Base-by-base conservation (phyloP, 1,284 basidiomycete genomes). In the Ceratobasidium sp. region DNA sequence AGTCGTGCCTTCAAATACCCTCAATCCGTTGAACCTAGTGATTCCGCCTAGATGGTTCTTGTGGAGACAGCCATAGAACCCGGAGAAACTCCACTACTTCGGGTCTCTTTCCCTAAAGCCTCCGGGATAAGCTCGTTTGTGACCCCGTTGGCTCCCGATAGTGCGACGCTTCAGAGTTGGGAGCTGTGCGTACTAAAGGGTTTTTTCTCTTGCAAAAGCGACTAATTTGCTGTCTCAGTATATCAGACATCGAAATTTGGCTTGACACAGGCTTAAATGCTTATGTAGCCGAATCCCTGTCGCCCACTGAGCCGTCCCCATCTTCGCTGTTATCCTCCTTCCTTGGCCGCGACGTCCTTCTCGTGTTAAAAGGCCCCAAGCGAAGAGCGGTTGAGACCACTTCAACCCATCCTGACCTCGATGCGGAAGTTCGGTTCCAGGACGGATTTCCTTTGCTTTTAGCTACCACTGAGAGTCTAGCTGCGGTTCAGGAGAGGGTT, bases 361-460 rank as follows among this genome's bases (percentile, higher is more conserved):
- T 93, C 53, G 83, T 89, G 53, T 86, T 86, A 82, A 92, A 92
- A 79, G 92, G 92, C 11, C 86, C 87, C 0, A 81, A 83, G 9
- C 83, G 84, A 31, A 88, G 91, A 9, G 76, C 76, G 0, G 86
- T 87, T 76, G 82, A 81, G 16, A 83, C 88, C 5, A 91, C 90
- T 0, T 53, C 76, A 5, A 82, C 83, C 13, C 89, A 88, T 78
- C 90, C 91, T 0, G 79, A 85, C 14, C 82, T 92, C 53, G 82
- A 86, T 41, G 87, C 86, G 16, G 75, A 61, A n/a, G 82, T 87
- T 5, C 81, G 85, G 74, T 93, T 88, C 80, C 91, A 92, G 80
- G 92, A 93, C 78, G 89, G 86, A 65, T 93, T 88, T 79, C 91
- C 92, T 0, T 79, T 93, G 66, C 81, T 92, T 43, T 78, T 92